Evolutionary conservation across 306 rosid species (phyloP).

Genomic region (Dalbergia cochinchinensis): DNA sequence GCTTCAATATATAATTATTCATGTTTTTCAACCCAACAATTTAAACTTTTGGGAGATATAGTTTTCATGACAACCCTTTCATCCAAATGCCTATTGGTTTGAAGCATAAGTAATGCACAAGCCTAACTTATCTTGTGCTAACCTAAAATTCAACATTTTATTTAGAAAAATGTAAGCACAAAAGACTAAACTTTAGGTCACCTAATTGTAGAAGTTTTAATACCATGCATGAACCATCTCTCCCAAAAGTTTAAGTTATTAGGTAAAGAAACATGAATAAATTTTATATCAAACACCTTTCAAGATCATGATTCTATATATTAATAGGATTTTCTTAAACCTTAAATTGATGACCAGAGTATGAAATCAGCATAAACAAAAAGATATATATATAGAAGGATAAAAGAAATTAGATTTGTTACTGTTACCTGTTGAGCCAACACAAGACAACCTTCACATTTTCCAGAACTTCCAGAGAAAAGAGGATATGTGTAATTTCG

Average conservation of each 20-base stretch:
- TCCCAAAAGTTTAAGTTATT: too few relatives aligned
- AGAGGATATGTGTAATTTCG: slow-evolving; percentile 87
- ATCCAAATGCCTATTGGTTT: not conserved
- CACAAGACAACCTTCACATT: slow-evolving; percentile 86
- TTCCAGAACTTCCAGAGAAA: slow-evolving; percentile 73
- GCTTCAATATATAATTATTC: too few relatives aligned
- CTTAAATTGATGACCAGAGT: not conserved
- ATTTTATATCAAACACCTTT: not conserved
- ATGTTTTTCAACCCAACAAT: too few relatives aligned
- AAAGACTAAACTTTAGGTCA: not conserved
- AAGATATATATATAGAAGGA: slow-evolving; percentile 34
- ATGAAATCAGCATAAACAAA: slow-evolving; percentile 28
- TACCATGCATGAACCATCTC: not conserved
- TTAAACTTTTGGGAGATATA: too few relatives aligned
- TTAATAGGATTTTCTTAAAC: slow-evolving; percentile 4
- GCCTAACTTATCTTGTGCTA: not conserved
- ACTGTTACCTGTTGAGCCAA: slow-evolving; percentile 91
- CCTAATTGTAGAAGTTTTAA: not conserved
- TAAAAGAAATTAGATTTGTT: slow-evolving; percentile 34
- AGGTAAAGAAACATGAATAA: too few relatives aligned
- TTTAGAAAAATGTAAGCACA: not conserved
- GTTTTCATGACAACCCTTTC: too few relatives aligned
- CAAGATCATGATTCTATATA: slow-evolving; percentile 2
- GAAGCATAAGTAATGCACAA: not conserved
- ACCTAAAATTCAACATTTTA: too few relatives aligned